phyloP scores from a whole-genome alignment of 1,284 basidiomycete species.

The Xerocomus cyaneibrunnescens region DNA sequence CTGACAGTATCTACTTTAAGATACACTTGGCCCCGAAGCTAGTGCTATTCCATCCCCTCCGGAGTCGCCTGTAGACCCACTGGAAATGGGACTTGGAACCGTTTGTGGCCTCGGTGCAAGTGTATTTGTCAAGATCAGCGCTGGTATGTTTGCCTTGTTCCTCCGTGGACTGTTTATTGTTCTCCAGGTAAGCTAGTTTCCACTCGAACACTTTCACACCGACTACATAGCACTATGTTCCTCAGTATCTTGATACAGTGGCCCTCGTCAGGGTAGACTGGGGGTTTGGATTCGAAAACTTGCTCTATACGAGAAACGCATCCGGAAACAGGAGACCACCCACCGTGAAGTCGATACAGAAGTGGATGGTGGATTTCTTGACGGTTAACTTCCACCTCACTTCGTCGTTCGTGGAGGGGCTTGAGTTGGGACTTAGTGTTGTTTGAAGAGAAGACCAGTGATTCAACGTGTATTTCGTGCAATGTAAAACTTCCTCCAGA shows the following conservation, averaged over 20 bases:
- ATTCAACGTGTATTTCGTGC: not conserved
- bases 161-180: constrained; percentile 87
- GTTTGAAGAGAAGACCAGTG: constrained; percentile 39
- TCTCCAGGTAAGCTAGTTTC: constrained; percentile 65
- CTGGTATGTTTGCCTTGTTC: constrained; percentile 78
- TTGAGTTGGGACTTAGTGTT: constrained; percentile 61
- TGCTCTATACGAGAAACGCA: constrained; percentile 67
- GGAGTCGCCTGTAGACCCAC: constrained; percentile 64
- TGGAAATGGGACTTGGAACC: constrained; percentile 87
- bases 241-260: constrained; percentile 72
- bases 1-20: constrained; percentile 17
- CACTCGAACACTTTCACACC: not conserved
- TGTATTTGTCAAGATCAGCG: constrained; percentile 93
- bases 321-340: constrained; percentile 55
- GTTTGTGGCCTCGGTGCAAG: constrained; percentile 87
- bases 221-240: not conserved
- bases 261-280: constrained; percentile 82
- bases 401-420: constrained; percentile 72
- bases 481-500: not conserved
- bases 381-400: constrained; percentile 90
- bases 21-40: constrained; percentile 1
- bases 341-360: constrained; percentile 65
- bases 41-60: too few relatives aligned
- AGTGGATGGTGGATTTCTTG: constrained; percentile 79
- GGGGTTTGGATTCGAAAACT: constrained; percentile 70